These are phyloP conservation scores for Hypoxylon sp. DNA, from an alignment of 2,329 filamentous ascomycete genomes.

Conservation along the genomic window DNA sequence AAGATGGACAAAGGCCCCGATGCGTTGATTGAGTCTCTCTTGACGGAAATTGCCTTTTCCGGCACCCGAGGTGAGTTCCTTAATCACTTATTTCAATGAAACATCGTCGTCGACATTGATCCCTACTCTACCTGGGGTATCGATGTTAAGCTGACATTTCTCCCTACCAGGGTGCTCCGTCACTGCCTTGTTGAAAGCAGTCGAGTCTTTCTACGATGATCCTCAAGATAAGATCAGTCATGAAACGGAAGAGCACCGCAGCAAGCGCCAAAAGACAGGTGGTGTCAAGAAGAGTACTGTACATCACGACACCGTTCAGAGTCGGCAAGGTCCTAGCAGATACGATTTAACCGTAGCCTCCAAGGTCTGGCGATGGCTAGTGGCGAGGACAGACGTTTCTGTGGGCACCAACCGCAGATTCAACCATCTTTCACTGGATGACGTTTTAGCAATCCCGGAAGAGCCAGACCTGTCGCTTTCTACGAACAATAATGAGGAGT, in stretches of 20 bases:
- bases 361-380: slow-evolving; percentile 58
- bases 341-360: slow-evolving; percentile 53
- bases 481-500: slow-evolving; percentile 6
- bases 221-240: not conserved
- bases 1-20: slow-evolving; percentile 57
- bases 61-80: slow-evolving; percentile 56
- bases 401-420: slow-evolving; percentile 53
- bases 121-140: not conserved
- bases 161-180: slow-evolving; percentile 46
- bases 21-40: slow-evolving; percentile 58
- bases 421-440: slow-evolving; percentile 55
- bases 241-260: not conserved
- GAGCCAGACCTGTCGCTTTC: slow-evolving; percentile 35
- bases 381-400: slow-evolving; percentile 55
- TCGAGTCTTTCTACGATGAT: slow-evolving; percentile 45
- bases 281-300: not conserved
- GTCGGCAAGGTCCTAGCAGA: slow-evolving; percentile 21
- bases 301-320: slow-evolving; percentile 3
- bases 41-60: slow-evolving; percentile 59
- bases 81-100: not conserved
- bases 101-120: slow-evolving; percentile 16
- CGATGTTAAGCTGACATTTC: slow-evolving; percentile 32
- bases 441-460: slow-evolving; percentile 55
- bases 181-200: slow-evolving; percentile 43
- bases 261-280: slow-evolving; percentile 2